Conservation (phyloP, 768 basidiomycete genomes). For the Serendipita sp. region DNA sequence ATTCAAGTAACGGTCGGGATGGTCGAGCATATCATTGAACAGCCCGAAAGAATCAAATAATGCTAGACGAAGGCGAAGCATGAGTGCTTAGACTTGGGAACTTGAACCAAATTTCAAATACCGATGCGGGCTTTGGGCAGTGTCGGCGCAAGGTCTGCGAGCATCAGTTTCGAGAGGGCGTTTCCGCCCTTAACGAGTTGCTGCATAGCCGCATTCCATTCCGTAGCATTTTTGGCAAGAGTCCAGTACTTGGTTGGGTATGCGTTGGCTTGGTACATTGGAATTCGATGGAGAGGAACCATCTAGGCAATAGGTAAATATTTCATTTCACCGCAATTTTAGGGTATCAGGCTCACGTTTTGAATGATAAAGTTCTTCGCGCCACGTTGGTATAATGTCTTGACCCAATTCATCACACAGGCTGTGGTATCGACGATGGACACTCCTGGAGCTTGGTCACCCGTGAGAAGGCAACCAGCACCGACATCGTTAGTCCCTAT, state of each 20-base stretch:
- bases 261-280: slow-evolving; percentile 27
- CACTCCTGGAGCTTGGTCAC: slow-evolving; percentile 26
- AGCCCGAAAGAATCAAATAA: slow-evolving; percentile 45
- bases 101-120: slow-evolving; percentile 12
- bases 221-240: slow-evolving; percentile 33
- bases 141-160: slow-evolving; percentile 29
- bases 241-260: slow-evolving; percentile 37
- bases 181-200: slow-evolving; percentile 38
- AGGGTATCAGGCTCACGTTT: slow-evolving; percentile 19
- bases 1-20: slow-evolving; percentile 39
- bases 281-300: slow-evolving; percentile 35
- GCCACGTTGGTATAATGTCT: slow-evolving; percentile 35
- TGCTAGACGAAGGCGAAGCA: neutral
- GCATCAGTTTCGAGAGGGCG: slow-evolving; percentile 32
- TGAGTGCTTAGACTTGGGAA: neutral
- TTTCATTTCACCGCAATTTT: neutral
- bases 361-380: slow-evolving; percentile 55
- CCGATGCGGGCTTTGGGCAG: slow-evolving; percentile 42
- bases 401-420: slow-evolving; percentile 47
- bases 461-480: slow-evolving; percentile 34
- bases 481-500: slow-evolving; percentile 43
- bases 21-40: slow-evolving; percentile 40
- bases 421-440: slow-evolving; percentile 42
- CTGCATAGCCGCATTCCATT: slow-evolving; percentile 39
- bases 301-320: slow-evolving; percentile 24